phyloP scores from a whole-genome alignment of 176 grass and related monocot species.

The Oryza rufipogon region DNA sequence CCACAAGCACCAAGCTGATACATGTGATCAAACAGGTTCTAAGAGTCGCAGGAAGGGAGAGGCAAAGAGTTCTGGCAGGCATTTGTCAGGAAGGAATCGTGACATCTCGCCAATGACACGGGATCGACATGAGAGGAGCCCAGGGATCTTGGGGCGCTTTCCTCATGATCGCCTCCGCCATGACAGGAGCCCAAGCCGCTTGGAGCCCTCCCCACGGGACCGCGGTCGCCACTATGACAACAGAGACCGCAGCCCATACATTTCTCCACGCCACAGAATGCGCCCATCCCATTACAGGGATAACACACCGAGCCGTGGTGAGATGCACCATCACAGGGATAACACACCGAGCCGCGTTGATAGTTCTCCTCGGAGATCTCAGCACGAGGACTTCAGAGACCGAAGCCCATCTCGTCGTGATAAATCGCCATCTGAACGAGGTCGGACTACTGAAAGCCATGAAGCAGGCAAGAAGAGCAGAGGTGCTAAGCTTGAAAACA shows the following conservation, averaged over 20 bases:
- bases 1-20: constrained; percentile 55
- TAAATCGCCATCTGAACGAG: constrained; percentile 58
- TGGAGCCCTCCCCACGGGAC: constrained; percentile 61
- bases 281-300: constrained; percentile 62
- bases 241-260: constrained; percentile 64
- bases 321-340: constrained; percentile 57
- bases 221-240: constrained; percentile 51
- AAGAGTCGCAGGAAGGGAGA: constrained; percentile 66
- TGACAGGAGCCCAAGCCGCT: constrained; percentile 49
- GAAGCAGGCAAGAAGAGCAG: constrained; percentile 62
- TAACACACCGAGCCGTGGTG: constrained; percentile 64
- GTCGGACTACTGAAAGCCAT: constrained; percentile 49
- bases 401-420: constrained; percentile 57
- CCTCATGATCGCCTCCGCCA: constrained; percentile 66
- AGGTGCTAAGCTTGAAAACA: constrained; percentile 57
- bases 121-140: constrained; percentile 58
- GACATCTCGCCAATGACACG: constrained; percentile 45
- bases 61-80: constrained; percentile 50
- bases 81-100: constrained; percentile 54
- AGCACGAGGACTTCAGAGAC: constrained; percentile 72
- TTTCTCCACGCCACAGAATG: constrained; percentile 55
- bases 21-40: constrained; percentile 51
- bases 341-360: constrained; percentile 67
- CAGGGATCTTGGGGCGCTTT: constrained; percentile 55
- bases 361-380: constrained; percentile 58